Percentiles rank a stretch among this genome's conserved stretches.
phyloP scores from a whole-genome alignment of 306 rosid genomes.

The Dalbergia cultrata region DNA sequence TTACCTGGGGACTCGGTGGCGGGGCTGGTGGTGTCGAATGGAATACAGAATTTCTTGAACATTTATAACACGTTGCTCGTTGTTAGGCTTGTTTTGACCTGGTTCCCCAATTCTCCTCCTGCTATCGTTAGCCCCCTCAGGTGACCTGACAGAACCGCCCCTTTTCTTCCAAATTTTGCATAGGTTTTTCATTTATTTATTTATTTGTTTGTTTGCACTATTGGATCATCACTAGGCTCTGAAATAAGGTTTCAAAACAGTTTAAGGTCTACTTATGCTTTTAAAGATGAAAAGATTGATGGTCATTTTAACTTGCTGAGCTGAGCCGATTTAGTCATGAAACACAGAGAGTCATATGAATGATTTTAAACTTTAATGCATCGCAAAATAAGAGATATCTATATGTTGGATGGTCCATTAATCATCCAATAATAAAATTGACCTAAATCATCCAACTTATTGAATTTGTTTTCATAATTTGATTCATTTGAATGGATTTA shows the following conservation, averaged over 20 bases:
- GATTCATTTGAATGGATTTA: background rate
- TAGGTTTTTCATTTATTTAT: too few species aligned
- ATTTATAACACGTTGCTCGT: constrained; percentile 85
- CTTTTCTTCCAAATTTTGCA: background rate
- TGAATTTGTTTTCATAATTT: background rate
- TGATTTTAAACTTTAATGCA: too few species aligned
- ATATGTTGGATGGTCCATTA: too few species aligned
- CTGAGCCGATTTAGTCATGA: too few species aligned
- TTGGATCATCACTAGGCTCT: background rate
- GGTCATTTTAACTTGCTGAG: too few species aligned
- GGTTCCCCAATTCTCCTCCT: constrained; percentile 95
- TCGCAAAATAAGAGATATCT: too few species aligned
- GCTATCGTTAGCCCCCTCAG: constrained; percentile 92
- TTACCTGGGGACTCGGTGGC: constrained; percentile 94
- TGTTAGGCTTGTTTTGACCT: constrained; percentile 92
- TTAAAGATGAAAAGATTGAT: too few species aligned
- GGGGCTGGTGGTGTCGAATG: constrained; percentile 84
- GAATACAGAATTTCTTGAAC: constrained; percentile 82
- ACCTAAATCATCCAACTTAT: too few species aligned
- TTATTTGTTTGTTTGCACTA: background rate
- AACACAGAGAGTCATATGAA: too few species aligned
- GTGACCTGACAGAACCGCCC: constrained; percentile 33
- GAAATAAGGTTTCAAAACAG: background rate
- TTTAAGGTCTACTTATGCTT: background rate
- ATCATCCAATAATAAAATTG: too few species aligned